Base-by-base conservation (phyloP, 257 asterid genomes). In the Solanum tarijense region DNA sequence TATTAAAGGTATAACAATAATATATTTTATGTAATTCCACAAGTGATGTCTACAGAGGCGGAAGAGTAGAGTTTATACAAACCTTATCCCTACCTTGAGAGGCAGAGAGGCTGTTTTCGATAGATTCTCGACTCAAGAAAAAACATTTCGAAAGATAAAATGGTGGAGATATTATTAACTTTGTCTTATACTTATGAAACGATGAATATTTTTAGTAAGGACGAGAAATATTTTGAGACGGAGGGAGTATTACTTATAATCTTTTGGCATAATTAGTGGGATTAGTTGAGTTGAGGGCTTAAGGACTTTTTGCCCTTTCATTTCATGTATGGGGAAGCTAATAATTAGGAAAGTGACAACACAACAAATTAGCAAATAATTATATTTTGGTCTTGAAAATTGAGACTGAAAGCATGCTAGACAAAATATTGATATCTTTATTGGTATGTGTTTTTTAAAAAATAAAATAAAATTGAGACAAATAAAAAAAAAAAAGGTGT, bases 321-420 rank as follows among this genome's bases (percentile, higher is more conserved):
- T 75, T 75, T 29, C 25, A 79, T 79, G 38, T 79, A 79, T 79
- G 21, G 62, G 65, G 38, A 79, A 79, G 84, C 36, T 79, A 79
- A 79, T 79, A 79, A 79, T 79, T 79, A 79, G 38, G 65, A 79
- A 43, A 79, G 65, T 79, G 84, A 79, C 84, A 79, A 79, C 84
- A 79, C 62, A 79, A 79, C 84, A 43, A 79, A 79, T 79, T 79
- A 35, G 65, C 14, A 34, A 79, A 79, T 43, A 46, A 79, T 79
- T 27, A 79, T 46, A 79, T 79, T 79, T 79, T 43, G 84, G 65
- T 79, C 84, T 79, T 79, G 65, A 79, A 79, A 79, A 79, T 25
- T 79, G 84, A 79, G 66, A 79, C 84, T 79, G 25, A 43, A 41
- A 27, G 84, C 84, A 79, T 79, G 84, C 38, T 32, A 35, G 27